These are phyloP conservation scores for Forsythia viridissima DNA, from an alignment of 257 asterid species.

Conservation along the genomic window DNA sequence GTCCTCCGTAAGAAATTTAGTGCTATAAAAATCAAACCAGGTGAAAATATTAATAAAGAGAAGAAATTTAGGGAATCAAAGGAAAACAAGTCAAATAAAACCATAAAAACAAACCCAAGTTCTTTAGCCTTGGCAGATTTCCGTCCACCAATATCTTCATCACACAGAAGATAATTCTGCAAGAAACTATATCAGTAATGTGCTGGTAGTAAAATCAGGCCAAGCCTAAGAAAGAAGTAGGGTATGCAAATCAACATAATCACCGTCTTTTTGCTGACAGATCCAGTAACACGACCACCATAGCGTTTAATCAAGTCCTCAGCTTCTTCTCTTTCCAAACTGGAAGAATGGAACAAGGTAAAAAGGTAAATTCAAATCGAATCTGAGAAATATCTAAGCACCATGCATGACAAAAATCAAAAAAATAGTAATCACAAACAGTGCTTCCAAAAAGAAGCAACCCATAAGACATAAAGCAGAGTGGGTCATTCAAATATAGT, in stretches of 20 bases:
- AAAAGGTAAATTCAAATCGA: slow-evolving; percentile 16
- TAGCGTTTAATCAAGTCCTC: slow-evolving; percentile 95
- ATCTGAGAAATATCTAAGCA: slow-evolving; percentile 12
- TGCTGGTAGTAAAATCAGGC: slow-evolving; percentile 15
- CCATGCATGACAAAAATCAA: neutral
- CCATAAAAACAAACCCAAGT: slow-evolving; percentile 69
- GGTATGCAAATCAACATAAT: slow-evolving; percentile 30
- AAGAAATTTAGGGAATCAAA: slow-evolving; percentile 8
- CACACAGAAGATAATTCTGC: slow-evolving; percentile 96
- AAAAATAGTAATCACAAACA: neutral
- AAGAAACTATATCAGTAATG: slow-evolving; percentile 27
- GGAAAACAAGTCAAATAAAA: slow-evolving; percentile 14
- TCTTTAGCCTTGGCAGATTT: slow-evolving; percentile 90
- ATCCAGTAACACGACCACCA: slow-evolving; percentile 98
- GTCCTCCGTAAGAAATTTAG: slow-evolving; percentile 89
- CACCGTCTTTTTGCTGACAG: slow-evolving; percentile 99
- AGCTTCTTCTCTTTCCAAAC: slow-evolving; percentile 99
- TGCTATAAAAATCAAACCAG: slow-evolving; percentile 44
- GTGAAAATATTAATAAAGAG: slow-evolving; percentile 14
- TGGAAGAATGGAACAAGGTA: slow-evolving; percentile 37
- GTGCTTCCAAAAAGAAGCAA: neutral
- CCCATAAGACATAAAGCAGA: neutral
- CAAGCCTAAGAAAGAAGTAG: slow-evolving; percentile 15
- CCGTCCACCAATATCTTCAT: slow-evolving; percentile 92
- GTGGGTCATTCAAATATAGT: neutral